Base-by-base conservation (phyloP, 371 early-diverging fungal genomes). In the Batrachochytrium dendrobatidis region DNA sequence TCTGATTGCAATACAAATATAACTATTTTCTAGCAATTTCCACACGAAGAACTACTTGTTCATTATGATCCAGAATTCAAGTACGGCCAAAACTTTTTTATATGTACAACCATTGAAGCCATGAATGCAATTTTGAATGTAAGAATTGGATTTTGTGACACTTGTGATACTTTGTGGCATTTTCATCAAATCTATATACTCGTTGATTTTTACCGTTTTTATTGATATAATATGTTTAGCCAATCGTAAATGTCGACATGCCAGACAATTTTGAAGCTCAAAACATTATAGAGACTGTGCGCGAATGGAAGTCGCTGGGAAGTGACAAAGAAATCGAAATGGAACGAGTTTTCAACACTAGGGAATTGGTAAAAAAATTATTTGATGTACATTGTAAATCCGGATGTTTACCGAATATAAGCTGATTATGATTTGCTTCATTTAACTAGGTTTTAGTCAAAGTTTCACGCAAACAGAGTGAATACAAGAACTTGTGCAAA, bases 301-400 rank as follows among this genome's bases (percentile, higher is more conserved):
- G 68, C 1, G 46, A 48, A 26, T 82, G 79, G 80, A 66, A 66
- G 25, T 68, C 63, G 28, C 59, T 76, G 12, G 82, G 82, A 32
- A 79, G 75, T 52, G 82, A 82, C 44, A 70, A 68, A 46, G 82
- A 82, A 35, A 75, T 82, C 18, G 79, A 80, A 31, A 56, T 62
- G 26, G 82, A 82, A 53, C 34, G 57, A 44, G 72, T 77, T 10
- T 32, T 56, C 15, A 44, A 66, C 20, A 71, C 55, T 15, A 57
- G 80, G 20, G 69, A 67, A 34, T 58, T 67, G 58, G 77, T 81
- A 45, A n/a, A 65, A 30, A 24, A 6, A 15, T 22, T 7, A 24
- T 33, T 3, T 26, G 17, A 8, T 28, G 0, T 10, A 35, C 43
- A 4, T 17, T 50, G 32, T 58, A 12, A 65, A 28, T 43, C 44